Evolutionary conservation across 2,329 filamentous ascomycete species (phyloP), one percentile per base, ranked within the genome.

Genomic region (Calonectria pteridis): DNA sequence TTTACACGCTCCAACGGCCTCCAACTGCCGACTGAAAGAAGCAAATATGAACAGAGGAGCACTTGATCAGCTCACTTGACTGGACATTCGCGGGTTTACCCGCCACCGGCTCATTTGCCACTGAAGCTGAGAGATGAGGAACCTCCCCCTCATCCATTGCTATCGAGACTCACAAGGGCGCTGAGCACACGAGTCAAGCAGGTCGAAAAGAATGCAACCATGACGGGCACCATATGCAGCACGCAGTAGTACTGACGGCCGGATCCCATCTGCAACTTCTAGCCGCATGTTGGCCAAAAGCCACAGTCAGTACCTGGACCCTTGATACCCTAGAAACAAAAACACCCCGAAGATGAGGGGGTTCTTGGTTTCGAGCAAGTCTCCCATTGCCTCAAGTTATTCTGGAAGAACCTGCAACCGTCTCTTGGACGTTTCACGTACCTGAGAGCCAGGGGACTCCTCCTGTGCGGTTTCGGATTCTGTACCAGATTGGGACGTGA

Each of bases 321-420:
- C 77, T 73, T 74, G 75, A 77, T 76, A 75, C 74, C 73, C 77
- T 75, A 71, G 75, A 77, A 77, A 78, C 74, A 51, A 73, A 55
- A 62, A 62, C 43, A 37, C 33, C 33, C 35, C 74, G 66, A 67
- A 73, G 71, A 63, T 70, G 72, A 74, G 65, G 55, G 69, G 59
- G 70, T 70, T 67, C 73, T 55, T 43, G 71, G 43, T 50, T 58
- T 72, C 50, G 70, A 49, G 55, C 35, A 69, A 74, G 72, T 64
- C 62, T 71, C 67, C 69, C n/a, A 10, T 51, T 68, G 75, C 76
- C 68, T 79, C 76, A 76, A 74, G 50, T 75, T 76, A 69, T 81
- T 82, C 78, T 79, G 79, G 77, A 79, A 80, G 64, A 77, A 72
- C 70, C 72, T 73, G 73, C 74, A 64, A 74, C 67, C 49, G 51